Evolutionary conservation across 495 filamentous ascomycete species (phyloP), one percentile per base, ranked within the genome.

Genomic region (Hypoxylon perforatum): DNA sequence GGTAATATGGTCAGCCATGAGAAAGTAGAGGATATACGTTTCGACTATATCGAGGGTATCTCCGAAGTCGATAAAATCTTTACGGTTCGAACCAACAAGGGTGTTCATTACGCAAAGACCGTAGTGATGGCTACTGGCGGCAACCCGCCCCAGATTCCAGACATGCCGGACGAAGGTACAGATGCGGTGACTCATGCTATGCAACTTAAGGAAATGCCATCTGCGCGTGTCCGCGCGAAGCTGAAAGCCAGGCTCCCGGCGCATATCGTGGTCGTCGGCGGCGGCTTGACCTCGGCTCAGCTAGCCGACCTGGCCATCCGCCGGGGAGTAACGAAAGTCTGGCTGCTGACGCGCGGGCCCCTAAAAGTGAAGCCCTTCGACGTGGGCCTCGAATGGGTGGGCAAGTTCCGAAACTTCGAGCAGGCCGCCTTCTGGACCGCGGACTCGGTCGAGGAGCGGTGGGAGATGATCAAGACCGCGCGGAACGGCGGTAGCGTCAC

Each of bases 291-390:
- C 1, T 85, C 84, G 0, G 86, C 86, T 2, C 88, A 89, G 72
- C 76, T 89, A 45, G 78, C 83, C 1, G 84, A 87, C 65, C 78
- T 88, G 62, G 83, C 83, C 1, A 73, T 88, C 36, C 71, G 77
- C 12, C 81, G 77, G 61, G 83, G 84, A 0, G 85, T 86, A 3
- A 80, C 73, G 10, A 84, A 81, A 63, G 81, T 88, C 36, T 84
- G 81, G 80, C 80, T 87, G 33, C 54, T 89, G 19, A 83, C 88
- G 83, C 76, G 87, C 11, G 84, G 86, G 17, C 78, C 78, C 28
- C 57, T 87, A 17, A 87, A 87, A 65, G 82, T 89, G 38, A 89
- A 89, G 65, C 84, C 85, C 57, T 89, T 90, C 62, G 87, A 90
- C 64, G 76, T 89, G 61, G 81, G 81, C 57, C 77, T 90, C 12